Percentiles rank a stretch among this genome's conserved stretches.
Conservation (phyloP, 164 flowering plant genomes). For the Cinnamomum micranthum region DNA sequence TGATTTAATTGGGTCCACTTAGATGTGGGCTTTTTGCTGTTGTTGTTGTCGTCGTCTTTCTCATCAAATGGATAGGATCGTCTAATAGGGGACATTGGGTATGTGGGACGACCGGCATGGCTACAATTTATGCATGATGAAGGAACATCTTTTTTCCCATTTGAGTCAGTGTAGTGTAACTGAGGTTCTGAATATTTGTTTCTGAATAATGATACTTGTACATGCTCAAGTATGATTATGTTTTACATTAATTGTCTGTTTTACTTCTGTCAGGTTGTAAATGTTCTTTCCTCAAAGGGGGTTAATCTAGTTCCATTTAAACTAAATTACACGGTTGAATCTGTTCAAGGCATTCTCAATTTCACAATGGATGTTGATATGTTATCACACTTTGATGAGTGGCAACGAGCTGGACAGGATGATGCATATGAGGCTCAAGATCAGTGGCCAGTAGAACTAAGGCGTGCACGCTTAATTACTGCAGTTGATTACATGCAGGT, state of each 20-base stretch:
- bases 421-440: slow-evolving; percentile 87
- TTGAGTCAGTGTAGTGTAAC: too few relatives aligned
- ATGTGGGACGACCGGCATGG: too few relatives aligned
- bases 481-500: slow-evolving; percentile 96
- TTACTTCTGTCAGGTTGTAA: slow-evolving; percentile 56
- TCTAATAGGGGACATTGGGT: too few relatives aligned
- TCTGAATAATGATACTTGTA: too few relatives aligned
- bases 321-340: slow-evolving; percentile 64
- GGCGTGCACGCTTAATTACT: slow-evolving; percentile 73
- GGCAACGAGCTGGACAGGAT: slow-evolving; percentile 75
- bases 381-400: slow-evolving; percentile 87
- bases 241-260: not conserved
- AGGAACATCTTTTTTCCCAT: too few relatives aligned
- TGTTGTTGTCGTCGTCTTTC: too few relatives aligned
- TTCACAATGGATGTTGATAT: slow-evolving; percentile 93
- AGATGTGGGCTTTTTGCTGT: too few relatives aligned
- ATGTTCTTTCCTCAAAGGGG: slow-evolving; percentile 70
- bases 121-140: too few relatives aligned
- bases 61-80: too few relatives aligned
- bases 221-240: not conserved
- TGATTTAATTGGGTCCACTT: too few relatives aligned
- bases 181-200: too few relatives aligned
- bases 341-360: slow-evolving; percentile 80
- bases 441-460: slow-evolving; percentile 85
- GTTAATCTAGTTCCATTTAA: slow-evolving; percentile 77